Base-by-base conservation (phyloP, 352 stramenopile genomes). In the Globisporangium parvum region DNA sequence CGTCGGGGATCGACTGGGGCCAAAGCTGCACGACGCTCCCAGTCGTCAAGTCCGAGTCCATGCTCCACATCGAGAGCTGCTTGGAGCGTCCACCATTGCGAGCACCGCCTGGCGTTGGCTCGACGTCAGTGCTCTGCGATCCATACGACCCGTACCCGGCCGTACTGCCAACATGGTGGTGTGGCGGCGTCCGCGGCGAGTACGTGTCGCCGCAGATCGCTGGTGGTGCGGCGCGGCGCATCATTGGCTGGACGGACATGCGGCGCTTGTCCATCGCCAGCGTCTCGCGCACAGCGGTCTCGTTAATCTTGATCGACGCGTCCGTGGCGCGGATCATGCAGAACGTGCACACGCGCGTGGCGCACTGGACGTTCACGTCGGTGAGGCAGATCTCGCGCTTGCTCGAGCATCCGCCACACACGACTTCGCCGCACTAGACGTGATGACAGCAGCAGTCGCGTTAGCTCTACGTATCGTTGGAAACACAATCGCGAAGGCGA, bases 281-380 rank as follows among this genome's bases (percentile, higher is more conserved):
- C 1, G 71, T 75, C 42, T 77, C 76, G 37, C 67, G 69, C 28
- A 75, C 50, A 2, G 67, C 65, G 17, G 64, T 63, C 39, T 85
- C 75, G 44, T 83, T 77, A 15, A 65, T 66, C 45, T 77, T 75
- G 62, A 90, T 82, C 23, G 79, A 85, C 17, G 80, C 77, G 56
- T 87, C 73, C 9, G 77, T 87, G 33, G 82, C 82, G 24, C 75
- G 79, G 58, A 90, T 88, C 56, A 91, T 73, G 64, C 82, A 93
- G 65, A 89, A 88, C 35, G 82, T 86, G 58, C 82, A 91, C 28
- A 93, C 70, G 55, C 82, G 78, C 44, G 78, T 90, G 54, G 72
- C 65, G 57, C 77, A 88, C 60, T 91, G 76, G 40, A 88, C 76
- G 51, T 92, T 92, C 59, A 89, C 80, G 44, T 91, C 77, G 20